These are phyloP conservation scores for Pseudopediastrum boryanum DNA, from an alignment of 139 green algal genomes.

Conservation along the genomic window DNA sequence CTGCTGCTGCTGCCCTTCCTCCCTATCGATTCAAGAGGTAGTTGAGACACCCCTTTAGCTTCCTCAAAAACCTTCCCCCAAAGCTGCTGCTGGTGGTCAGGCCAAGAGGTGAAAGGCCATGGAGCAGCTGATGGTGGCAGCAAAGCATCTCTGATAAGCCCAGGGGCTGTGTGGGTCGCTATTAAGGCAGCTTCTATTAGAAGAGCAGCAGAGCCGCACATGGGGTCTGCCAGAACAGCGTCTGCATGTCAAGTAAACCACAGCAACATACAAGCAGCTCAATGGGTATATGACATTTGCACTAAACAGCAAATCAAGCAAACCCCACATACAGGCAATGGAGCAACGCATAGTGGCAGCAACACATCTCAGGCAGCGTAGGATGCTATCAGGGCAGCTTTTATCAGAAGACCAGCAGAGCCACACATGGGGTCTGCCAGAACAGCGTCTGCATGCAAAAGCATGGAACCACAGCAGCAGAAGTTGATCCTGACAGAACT, in stretches of 20 bases:
- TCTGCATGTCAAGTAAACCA: neutral
- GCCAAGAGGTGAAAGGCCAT: slow-evolving; percentile 79
- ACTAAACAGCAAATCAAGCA: too few relatives aligned
- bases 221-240: slow-evolving; percentile 80
- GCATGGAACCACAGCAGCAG: too few relatives aligned
- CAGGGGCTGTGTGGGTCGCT: slow-evolving; percentile 74
- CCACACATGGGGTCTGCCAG: slow-evolving; percentile 94
- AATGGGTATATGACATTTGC: too few relatives aligned
- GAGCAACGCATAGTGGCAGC: neutral
- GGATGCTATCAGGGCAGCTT: slow-evolving; percentile 86
- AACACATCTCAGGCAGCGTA: slow-evolving; percentile 51
- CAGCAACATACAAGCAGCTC: too few relatives aligned
- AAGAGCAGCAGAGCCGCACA: slow-evolving; percentile 92
- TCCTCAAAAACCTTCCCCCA: slow-evolving; percentile 53
- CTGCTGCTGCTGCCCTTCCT: too few relatives aligned
- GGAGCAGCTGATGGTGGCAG: neutral
- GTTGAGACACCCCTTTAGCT: too few relatives aligned
- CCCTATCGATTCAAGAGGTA: too few relatives aligned
- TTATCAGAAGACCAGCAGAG: slow-evolving; percentile 87
- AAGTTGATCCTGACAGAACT: too few relatives aligned
- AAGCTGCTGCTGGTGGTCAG: slow-evolving; percentile 53
- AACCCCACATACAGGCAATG: slow-evolving; percentile 82
- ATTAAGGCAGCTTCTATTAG: slow-evolving; percentile 91
- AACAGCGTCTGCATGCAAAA: slow-evolving; percentile 23
- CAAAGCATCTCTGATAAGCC: slow-evolving; percentile 53